Base-by-base conservation (phyloP, 2,329 filamentous ascomycete species). In the Penicillium sp. region DNA sequence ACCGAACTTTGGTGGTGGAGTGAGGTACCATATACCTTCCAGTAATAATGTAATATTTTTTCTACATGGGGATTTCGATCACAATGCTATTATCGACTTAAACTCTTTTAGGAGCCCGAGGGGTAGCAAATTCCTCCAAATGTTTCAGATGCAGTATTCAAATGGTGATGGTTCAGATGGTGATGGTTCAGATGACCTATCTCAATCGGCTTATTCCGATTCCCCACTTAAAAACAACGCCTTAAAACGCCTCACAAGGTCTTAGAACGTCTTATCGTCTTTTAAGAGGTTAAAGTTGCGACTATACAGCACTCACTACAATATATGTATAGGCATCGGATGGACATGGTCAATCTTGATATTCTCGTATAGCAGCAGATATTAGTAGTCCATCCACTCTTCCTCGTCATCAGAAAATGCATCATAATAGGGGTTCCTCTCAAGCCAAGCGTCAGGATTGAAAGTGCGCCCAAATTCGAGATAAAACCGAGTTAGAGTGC, bases 1-100 rank as follows among this genome's bases (percentile, higher is more conserved):
- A 61, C 54, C 41, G 48, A 54, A 7, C 43, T 53, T 51, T 33
- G 43, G 27, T 42, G 27, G 58, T 57, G 53, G 54, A 59, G 29
- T 23, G 45, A 61, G 44, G 59, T 64, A 63, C 56, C 55, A 43
- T 13, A 19, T 33, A 48, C 35, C 15, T 35, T 4, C 7, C 4
- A 35, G 3, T 33, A 36, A 13, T 23, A 33, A 27, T 23, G 19
- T 35, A 35, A 35, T 27, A 27, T 23, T 23, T 23, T 23, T 23
- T n/a, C n/a, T n/a, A n/a, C n/a, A n/a, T n/a, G n/a, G n/a, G n/a
- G n/a, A n/a, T n/a, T n/a, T n/a, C n/a, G n/a, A n/a, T 31, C 12
- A 6, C 35, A 36, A n/a, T 19, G 9, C n/a, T 19, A 39, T 39
- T 25, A 25, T 55, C n/a, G 23, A 39, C 33, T 31, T 53, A 48